Base-by-base conservation (phyloP, 163 green algal genomes). In the Coccomyxa subellipsoidea region DNA sequence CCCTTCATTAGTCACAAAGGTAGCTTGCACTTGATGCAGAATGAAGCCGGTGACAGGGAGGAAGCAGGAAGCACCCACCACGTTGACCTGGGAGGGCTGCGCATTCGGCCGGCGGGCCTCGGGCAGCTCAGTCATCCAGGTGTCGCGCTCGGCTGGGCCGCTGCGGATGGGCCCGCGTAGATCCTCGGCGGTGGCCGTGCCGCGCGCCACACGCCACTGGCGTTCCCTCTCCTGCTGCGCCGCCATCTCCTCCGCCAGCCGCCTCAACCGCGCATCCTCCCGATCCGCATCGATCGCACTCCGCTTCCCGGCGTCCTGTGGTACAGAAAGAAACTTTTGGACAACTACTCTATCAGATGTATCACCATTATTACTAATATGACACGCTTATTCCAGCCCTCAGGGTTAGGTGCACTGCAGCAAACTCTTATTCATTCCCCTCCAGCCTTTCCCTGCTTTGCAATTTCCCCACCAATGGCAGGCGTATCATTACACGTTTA, bases 71-170 rank as follows among this genome's bases (percentile, higher is more conserved):
- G 6, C 72, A 78, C 32, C 1, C 69, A 84, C 54, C 54, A 75
- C 70, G 32, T 40, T 77, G 32, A 40, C 34, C 32, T 85, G 76
- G 15, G 81, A 79, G n/a, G 77, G 78, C 71, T 37, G 23, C 27
- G 54, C 47, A 10, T 31, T 78, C 18, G 82, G 69, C 27, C 70
- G 40, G 36, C 79, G 79, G 77, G 93, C 88, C 0, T 86, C 83
- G 2, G 94, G 94, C 77, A 97, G 90, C 9, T 94, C 90, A 5
- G 93, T 97, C 93, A 97, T 97, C 94, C 94, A 97, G 12, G 73
- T 80, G 10, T 95, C 93, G 0, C 93, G 88, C 54, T n/a, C 40
- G 31, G 81, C 39, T 1, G 88, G 85, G 4, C 59, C 81, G 69
- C 66, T 12, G 18, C 70, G 70, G 4, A 83, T 75, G 35, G 86